phyloP scores from a whole-genome alignment of 106 monocot species.

The Allium cepa region DNA sequence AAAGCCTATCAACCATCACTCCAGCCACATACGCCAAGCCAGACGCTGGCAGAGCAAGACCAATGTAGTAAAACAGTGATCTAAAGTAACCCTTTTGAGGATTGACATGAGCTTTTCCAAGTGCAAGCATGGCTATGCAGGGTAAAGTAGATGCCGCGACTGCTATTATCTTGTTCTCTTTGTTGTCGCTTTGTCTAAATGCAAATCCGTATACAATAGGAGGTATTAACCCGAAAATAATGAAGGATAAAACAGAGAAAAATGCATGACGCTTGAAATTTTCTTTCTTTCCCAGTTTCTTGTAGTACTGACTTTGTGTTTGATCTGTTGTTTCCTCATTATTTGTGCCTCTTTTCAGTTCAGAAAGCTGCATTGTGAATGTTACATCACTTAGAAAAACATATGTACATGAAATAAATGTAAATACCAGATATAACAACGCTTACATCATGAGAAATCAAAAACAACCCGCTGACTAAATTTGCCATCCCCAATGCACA shows the following conservation, averaged over 20 bases:
- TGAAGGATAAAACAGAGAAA: conserved; percentile 44
- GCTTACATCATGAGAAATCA: conserved; percentile 17
- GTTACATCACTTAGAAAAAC: not conserved
- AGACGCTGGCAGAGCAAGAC: conserved; percentile 19
- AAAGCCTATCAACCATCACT: conserved; percentile 21
- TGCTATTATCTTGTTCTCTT: conserved; percentile 54
- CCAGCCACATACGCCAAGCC: conserved; percentile 44
- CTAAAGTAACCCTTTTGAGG: conserved; percentile 32
- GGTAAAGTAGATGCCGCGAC: conserved; percentile 43
- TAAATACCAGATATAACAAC: not conserved
- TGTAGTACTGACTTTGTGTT: conserved; percentile 35
- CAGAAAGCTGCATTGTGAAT: conserved; percentile 34
- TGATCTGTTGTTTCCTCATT: not conserved
- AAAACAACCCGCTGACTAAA: conserved; percentile 14
- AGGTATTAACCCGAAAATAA: conserved; percentile 52
- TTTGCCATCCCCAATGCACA: conserved; percentile 19
- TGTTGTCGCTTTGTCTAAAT: conserved; percentile 44
- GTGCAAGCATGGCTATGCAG: conserved; percentile 29
- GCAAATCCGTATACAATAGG: conserved; percentile 61
- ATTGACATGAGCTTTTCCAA: conserved; percentile 1
- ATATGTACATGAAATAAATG: not conserved
- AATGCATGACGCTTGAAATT: conserved; percentile 44
- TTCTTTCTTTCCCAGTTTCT: conserved; percentile 40
- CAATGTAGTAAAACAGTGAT: conserved; percentile 32
- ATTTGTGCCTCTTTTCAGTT: conserved; percentile 29